Evolutionary conservation across 2,329 filamentous ascomycete genomes (phyloP).

Genomic region (Nakataea oryzae): DNA sequence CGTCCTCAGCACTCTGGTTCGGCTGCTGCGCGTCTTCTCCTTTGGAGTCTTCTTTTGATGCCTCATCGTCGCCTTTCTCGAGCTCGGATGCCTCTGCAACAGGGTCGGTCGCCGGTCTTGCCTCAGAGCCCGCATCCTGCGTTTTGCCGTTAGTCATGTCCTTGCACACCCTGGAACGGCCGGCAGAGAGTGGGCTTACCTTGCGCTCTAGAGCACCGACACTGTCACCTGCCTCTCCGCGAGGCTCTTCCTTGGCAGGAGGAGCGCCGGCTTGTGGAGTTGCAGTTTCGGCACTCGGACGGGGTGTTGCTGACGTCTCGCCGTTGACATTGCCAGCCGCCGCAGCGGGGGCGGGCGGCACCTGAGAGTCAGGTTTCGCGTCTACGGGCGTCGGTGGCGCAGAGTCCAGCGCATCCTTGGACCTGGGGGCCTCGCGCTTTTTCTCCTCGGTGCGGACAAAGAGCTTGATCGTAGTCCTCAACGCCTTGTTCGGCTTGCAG

Average conservation of each 20-base stretch:
- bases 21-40: background rate
- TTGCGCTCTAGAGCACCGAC: background rate
- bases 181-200: background rate
- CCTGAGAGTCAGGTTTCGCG: conserved; percentile 11
- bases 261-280: conserved; percentile 3
- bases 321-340: background rate
- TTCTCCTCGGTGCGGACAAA: conserved; percentile 88
- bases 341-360: background rate
- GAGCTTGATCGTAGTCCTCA: conserved; percentile 86
- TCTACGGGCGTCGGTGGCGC: conserved; percentile 29
- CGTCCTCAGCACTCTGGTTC: conserved; percentile 1
- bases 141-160: background rate
- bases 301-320: background rate
- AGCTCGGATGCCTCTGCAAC: background rate
- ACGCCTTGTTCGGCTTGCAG: conserved; percentile 78
- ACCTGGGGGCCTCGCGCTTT: conserved; percentile 61
- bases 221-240: background rate
- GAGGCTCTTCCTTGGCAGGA: background rate
- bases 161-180: background rate
- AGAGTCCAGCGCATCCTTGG: conserved; percentile 34
- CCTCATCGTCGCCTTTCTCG: background rate
- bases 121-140: background rate
- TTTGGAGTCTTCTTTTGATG: background rate
- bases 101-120: background rate
- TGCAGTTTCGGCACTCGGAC: background rate